Evolutionary conservation across 768 basidiomycete genomes (phyloP).

Genomic region (Tricholoma flavovirens): DNA sequence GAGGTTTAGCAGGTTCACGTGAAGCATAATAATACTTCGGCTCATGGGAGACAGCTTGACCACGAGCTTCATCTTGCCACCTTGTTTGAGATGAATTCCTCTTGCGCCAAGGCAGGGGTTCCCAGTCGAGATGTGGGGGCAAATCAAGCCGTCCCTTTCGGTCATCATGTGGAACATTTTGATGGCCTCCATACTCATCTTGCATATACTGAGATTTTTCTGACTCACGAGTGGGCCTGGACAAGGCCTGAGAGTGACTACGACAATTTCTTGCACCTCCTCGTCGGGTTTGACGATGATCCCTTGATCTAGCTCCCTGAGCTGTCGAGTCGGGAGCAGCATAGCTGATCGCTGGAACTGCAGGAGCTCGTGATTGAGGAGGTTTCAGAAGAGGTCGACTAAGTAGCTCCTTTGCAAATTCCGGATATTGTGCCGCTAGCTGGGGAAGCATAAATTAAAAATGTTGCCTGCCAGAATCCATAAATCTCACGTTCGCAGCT

Average conservation of each 20-base stretch:
- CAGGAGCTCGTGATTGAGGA: background rate
- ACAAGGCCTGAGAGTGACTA: background rate
- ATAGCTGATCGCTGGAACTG: background rate
- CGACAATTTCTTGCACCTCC: background rate
- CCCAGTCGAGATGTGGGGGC: background rate
- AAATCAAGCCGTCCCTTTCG: background rate
- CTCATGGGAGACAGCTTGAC: background rate
- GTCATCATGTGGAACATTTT: no score
- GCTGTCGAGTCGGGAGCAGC: background rate
- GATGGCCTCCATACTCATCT: background rate
- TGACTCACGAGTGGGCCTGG: background rate
- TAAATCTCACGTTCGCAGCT: constrained; percentile 31
- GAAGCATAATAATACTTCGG: background rate
- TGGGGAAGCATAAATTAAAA: constrained; percentile 8
- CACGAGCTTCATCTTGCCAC: background rate
- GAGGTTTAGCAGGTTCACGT: background rate
- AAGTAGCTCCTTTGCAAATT: constrained; percentile 29
- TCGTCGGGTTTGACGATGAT: background rate
- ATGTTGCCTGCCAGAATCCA: background rate
- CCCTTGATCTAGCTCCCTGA: background rate
- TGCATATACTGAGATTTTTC: background rate
- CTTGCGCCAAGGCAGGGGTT: background rate
- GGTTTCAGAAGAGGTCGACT: constrained; percentile 21
- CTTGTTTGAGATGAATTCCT: background rate
- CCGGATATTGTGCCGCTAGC: constrained; percentile 30